Percentiles rank a stretch among this genome's conserved stretches.
Evolutionary conservation across 2,329 filamentous ascomycete genomes (phyloP).

Genomic region (Venturiaceae sp.): DNA sequence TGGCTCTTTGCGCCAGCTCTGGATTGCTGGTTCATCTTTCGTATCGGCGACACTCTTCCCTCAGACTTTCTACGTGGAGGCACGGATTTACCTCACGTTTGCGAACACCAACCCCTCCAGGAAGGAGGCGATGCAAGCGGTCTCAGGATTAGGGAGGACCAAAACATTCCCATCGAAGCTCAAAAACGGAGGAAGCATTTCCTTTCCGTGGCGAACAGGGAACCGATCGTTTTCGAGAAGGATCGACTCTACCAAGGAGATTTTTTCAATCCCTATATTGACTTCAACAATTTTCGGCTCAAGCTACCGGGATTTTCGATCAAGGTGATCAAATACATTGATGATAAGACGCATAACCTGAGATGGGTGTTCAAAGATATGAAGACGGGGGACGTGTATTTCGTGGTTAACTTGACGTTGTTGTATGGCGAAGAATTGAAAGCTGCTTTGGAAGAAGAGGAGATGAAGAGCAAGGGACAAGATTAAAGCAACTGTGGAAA

Average conservation of each 20-base stretch:
- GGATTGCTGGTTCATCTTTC: neutral
- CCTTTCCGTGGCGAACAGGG: conserved; percentile 43
- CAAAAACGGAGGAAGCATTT: conserved; percentile 50
- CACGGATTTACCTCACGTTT: neutral
- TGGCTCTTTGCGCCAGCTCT: conserved; percentile 78
- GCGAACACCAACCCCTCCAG: neutral
- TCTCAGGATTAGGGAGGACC: conserved; percentile 26
- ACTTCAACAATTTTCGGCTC: conserved; percentile 50
- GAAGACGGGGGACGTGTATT: conserved; percentile 60
- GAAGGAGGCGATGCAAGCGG: neutral
- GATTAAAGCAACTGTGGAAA: neutral
- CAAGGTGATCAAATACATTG: conserved; percentile 1
- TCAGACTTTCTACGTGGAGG: neutral
- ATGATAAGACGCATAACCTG: conserved; percentile 50
- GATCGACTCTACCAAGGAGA: conserved; percentile 54
- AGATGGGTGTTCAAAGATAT: conserved; percentile 88
- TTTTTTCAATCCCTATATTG: conserved; percentile 88
- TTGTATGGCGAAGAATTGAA: conserved; percentile 26
- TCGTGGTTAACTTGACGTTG: conserved; percentile 73
- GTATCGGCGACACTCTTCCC: neutral
- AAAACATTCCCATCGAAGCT: conserved; percentile 28
- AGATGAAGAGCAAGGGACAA: neutral
- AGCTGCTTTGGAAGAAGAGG: neutral
- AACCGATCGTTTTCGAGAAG: conserved; percentile 50
- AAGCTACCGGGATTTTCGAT: conserved; percentile 1